These are phyloP conservation scores for Candida neerlandica DNA, from an alignment of 1,139 yeast species.

Conservation along the genomic window DNA sequence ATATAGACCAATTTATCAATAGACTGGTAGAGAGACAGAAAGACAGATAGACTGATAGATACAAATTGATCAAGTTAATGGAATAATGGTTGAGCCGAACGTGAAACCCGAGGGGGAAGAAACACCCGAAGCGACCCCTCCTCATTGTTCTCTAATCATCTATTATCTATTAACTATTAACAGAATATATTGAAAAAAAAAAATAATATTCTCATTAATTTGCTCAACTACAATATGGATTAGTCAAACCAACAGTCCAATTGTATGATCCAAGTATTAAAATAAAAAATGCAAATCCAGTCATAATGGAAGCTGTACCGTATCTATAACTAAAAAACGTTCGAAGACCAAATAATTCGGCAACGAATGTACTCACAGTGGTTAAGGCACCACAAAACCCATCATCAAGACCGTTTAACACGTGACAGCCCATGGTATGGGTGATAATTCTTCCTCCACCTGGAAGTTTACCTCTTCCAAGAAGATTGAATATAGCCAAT, in stretches of 20 bases:
- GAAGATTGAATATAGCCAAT: conserved; percentile 55
- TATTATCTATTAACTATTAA: neutral
- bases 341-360: conserved; percentile 55
- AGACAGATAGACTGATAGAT: too few relatives aligned
- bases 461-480: conserved; percentile 47
- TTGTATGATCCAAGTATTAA: conserved; percentile 56
- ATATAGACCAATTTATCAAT: too few relatives aligned
- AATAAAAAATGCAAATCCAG: conserved; percentile 43
- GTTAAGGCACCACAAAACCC: conserved; percentile 82
- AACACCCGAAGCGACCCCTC: too few relatives aligned
- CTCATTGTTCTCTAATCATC: too few relatives aligned
- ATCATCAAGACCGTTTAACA: conserved; percentile 57
- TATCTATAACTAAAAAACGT: conserved; percentile 39
- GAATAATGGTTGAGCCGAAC: too few relatives aligned
- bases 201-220: neutral
- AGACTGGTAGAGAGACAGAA: too few relatives aligned
- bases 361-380: conserved; percentile 76
- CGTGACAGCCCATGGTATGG: conserved; percentile 46
- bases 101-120: too few relatives aligned
- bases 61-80: too few relatives aligned
- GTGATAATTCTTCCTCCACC: conserved; percentile 29
- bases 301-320: conserved; percentile 36
- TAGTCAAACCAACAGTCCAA: conserved; percentile 44
- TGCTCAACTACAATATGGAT: conserved; percentile 4
- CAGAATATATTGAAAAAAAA: too few relatives aligned